Percentiles rank a stretch among this genome's conserved stretches.
These are phyloP conservation scores for Sanghuangporus sanghuang DNA, from an alignment of 1,284 basidiomycete genomes.

Conservation along the genomic window DNA sequence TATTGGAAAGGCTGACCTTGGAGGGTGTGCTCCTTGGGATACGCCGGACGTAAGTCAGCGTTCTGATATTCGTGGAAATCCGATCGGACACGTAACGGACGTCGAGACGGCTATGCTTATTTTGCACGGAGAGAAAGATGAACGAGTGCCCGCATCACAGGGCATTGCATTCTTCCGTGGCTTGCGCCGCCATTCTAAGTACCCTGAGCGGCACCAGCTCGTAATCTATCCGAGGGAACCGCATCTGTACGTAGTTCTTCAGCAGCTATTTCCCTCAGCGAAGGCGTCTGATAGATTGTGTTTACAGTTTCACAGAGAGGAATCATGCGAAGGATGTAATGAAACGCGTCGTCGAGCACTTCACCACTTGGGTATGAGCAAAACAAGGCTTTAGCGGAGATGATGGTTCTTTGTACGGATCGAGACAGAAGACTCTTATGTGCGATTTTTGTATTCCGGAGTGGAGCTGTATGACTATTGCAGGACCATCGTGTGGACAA, in stretches of 20 bases:
- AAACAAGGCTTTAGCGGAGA: neutral
- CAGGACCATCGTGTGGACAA: too few species aligned
- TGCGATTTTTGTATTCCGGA: too few species aligned
- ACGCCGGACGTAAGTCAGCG: neutral
- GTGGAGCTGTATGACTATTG: too few species aligned
- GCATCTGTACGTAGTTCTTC: constrained; percentile 14
- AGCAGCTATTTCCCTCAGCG: neutral
- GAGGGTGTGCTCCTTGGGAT: constrained; percentile 18
- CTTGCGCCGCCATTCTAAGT: constrained; percentile 15
- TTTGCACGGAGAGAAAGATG: constrained; percentile 20
- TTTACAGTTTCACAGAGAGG: constrained; percentile 16
- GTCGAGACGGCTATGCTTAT: constrained; percentile 20
- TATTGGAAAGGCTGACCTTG: constrained; percentile 9
- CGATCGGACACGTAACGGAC: constrained; percentile 17
- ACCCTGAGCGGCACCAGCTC: constrained; percentile 18
- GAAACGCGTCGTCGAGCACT: constrained; percentile 19
- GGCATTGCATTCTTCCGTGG: constrained; percentile 19
- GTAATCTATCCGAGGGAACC: constrained; percentile 21
- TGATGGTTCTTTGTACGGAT: too few species aligned
- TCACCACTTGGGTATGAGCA: constrained; percentile 17
- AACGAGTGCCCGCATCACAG: constrained; percentile 18
- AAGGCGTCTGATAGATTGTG: neutral
- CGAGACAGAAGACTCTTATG: too few species aligned
- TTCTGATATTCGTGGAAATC: constrained; percentile 11
- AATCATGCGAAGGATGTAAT: constrained; percentile 21